Conservation (phyloP, 1,284 basidiomycete genomes). For the Cutaneotrichosporon daszewskae region DNA sequence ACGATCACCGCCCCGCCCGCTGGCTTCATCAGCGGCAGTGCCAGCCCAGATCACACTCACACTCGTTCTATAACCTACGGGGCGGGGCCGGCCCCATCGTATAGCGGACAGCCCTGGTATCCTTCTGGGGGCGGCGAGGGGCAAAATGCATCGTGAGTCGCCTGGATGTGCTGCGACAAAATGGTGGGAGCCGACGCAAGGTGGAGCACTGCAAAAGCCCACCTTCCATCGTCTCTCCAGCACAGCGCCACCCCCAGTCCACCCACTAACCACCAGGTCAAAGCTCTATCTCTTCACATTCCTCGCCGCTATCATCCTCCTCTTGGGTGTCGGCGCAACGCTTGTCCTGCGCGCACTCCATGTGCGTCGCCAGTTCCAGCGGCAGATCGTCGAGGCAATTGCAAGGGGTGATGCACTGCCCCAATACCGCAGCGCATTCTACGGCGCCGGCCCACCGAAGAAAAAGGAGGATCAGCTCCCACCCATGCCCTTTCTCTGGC, state of each 20-base stretch:
- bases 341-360: conserved; percentile 40
- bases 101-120: too few relatives aligned
- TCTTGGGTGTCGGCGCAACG: conserved; percentile 33
- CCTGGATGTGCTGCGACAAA: too few relatives aligned
- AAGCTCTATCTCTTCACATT: conserved; percentile 47
- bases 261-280: conserved; percentile 12
- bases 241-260: too few relatives aligned
- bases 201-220: too few relatives aligned
- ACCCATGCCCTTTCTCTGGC: conserved; percentile 39
- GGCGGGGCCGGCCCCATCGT: too few relatives aligned
- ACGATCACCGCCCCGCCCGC: too few relatives aligned
- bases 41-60: too few relatives aligned
- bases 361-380: conserved; percentile 35
- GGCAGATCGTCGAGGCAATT: conserved; percentile 35
- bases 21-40: too few relatives aligned
- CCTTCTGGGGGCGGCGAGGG: too few relatives aligned
- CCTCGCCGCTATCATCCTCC: conserved; percentile 42
- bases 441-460: not conserved
- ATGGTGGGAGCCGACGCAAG: too few relatives aligned
- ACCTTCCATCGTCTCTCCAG: too few relatives aligned
- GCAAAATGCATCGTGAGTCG: conserved; percentile 1
- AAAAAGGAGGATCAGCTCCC: conserved; percentile 28
- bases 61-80: too few relatives aligned
- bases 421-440: conserved; percentile 10
- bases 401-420: conserved; percentile 36